Evolutionary conservation across 306 rosid genomes (phyloP).

Genomic region (Inga oerstediana): DNA sequence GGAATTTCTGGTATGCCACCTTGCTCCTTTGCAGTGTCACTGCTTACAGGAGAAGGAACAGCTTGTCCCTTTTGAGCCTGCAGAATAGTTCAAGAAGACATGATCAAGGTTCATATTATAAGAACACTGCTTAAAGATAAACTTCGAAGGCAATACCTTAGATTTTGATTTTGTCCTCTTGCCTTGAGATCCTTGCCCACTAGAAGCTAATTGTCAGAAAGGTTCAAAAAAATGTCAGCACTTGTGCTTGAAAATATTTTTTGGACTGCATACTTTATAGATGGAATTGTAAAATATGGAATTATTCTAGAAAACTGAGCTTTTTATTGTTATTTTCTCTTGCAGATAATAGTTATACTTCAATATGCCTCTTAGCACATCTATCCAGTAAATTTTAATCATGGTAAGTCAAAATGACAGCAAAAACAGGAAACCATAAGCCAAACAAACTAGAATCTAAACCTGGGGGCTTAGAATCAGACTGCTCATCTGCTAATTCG

Average conservation of each 20-base stretch:
- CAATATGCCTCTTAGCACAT: background rate
- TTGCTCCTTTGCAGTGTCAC: slow-evolving; percentile 47
- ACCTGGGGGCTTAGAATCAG: slow-evolving; percentile 76
- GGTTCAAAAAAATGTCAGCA: slow-evolving; percentile 40
- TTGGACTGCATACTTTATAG: background rate
- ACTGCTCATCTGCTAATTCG: slow-evolving; percentile 75
- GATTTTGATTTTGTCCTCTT: slow-evolving; percentile 62
- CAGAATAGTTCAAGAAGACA: slow-evolving; percentile 31
- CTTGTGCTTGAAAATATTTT: background rate
- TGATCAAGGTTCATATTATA: slow-evolving; percentile 25
- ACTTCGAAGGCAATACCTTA: slow-evolving; percentile 56
- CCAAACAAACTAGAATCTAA: slow-evolving; percentile 31
- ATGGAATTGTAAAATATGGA: background rate
- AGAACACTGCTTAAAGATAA: slow-evolving; percentile 1
- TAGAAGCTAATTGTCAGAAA: slow-evolving; percentile 58
- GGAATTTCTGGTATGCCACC: slow-evolving; percentile 39
- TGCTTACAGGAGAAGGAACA: slow-evolving; percentile 37
- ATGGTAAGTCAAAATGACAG: background rate
- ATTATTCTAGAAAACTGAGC: background rate
- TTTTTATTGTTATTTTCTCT: background rate
- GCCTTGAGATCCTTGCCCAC: slow-evolving; percentile 86
- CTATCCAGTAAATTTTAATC: background rate
- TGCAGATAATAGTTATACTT: background rate
- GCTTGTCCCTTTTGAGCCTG: slow-evolving; percentile 59
- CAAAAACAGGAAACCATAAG: background rate